A percentile compares a stretch with the other conserved stretches of the same genome.
phyloP scores from a whole-genome alignment of 2,329 filamentous ascomycete genomes.

The Fusarium fracticaudum region DNA sequence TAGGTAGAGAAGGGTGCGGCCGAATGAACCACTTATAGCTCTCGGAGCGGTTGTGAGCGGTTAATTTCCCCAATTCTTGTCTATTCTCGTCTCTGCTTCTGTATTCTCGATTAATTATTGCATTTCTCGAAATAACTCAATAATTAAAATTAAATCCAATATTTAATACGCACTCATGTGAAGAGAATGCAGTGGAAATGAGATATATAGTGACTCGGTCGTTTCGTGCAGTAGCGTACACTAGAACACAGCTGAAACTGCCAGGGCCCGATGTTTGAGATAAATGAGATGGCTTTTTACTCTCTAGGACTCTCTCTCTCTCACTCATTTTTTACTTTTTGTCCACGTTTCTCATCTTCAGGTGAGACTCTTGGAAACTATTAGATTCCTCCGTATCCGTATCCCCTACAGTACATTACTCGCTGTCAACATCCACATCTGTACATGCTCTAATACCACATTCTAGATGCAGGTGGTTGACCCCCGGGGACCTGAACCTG shows the following conservation, averaged over 20 bases:
- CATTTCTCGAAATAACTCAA: not conserved
- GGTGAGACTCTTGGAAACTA: conserved; percentile 4
- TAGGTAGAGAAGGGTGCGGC: conserved; percentile 13
- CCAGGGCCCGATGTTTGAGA: conserved; percentile 16
- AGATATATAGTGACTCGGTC: conserved; percentile 11
- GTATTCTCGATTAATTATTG: not conserved
- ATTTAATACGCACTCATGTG: not conserved
- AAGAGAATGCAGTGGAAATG: conserved; percentile 27
- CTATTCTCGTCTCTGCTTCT: not conserved
- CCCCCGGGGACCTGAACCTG: not conserved
- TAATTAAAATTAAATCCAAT: too few relatives aligned
- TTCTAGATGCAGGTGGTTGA: not conserved
- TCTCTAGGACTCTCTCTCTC: not conserved
- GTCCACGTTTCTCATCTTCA: not conserved
- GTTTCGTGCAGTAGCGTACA: conserved; percentile 29
- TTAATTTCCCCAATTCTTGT: conserved; percentile 11
- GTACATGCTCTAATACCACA: not conserved
- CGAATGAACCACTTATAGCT: conserved; percentile 18
- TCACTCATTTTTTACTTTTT: conserved; percentile 1
- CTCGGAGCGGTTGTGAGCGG: conserved; percentile 28
- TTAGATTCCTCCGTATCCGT: not conserved
- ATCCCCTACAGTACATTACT: not conserved
- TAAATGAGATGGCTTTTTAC: conserved; percentile 3
- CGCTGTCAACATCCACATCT: not conserved
- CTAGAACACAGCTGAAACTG: conserved; percentile 28